Evolutionary conservation across 129 eudicot genomes (phyloP).

Genomic region (Escallonia herrerae): DNA sequence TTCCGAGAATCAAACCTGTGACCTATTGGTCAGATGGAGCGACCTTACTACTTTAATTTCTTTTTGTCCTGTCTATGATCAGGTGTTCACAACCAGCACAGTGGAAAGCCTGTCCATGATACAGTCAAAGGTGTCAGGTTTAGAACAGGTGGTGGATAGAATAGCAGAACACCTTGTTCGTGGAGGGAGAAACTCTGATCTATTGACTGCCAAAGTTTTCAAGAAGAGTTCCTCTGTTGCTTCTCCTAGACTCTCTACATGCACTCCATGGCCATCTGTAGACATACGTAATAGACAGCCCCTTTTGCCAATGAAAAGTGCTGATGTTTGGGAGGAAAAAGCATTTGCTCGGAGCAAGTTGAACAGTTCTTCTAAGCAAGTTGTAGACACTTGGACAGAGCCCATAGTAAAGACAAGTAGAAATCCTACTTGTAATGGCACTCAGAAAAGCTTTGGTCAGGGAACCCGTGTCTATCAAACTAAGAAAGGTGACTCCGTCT

Average conservation of each 20-base stretch:
- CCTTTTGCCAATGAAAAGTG: constrained; percentile 30
- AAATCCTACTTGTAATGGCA: constrained; percentile 30
- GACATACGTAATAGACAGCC: constrained; percentile 44
- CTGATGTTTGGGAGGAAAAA: constrained; percentile 50
- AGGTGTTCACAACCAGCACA: constrained; percentile 64
- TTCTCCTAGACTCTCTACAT: constrained; percentile 76
- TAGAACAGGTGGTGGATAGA: constrained; percentile 65
- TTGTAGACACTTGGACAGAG: constrained; percentile 35
- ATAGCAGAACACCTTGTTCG: constrained; percentile 46
- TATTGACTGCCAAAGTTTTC: constrained; percentile 27
- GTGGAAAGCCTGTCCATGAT: constrained; percentile 66
- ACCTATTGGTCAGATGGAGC: too few species aligned
- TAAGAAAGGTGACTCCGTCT: constrained; percentile 32
- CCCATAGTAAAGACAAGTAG: constrained; percentile 31
- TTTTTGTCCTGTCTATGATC: background rate
- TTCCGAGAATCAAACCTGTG: too few species aligned
- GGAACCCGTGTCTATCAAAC: constrained; percentile 29
- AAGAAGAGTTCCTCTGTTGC: constrained; percentile 44
- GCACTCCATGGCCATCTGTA: constrained; percentile 68
- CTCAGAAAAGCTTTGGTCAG: constrained; percentile 19
- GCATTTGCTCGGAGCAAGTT: constrained; percentile 30
- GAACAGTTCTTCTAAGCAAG: constrained; percentile 23
- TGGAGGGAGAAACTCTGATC: constrained; percentile 46
- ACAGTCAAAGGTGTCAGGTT: constrained; percentile 61
- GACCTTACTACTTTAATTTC: too few species aligned